Evolutionary conservation across 306 rosid genomes (phyloP).

Genomic region (Lathyrus tuberosus): DNA sequence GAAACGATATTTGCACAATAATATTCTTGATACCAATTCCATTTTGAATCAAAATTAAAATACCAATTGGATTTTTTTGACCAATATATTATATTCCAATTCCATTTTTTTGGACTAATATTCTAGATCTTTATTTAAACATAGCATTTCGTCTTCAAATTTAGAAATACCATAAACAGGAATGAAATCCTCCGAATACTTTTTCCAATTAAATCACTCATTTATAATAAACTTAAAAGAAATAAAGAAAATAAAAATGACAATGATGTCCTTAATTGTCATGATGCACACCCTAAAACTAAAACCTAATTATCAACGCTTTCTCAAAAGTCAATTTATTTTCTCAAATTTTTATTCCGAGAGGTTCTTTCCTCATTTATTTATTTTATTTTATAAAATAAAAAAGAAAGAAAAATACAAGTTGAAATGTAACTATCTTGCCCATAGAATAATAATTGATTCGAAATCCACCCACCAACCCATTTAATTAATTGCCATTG

Average conservation of each 20-base stretch:
- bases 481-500: slow-evolving; percentile 25
- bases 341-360: not conserved
- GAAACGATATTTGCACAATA: not conserved
- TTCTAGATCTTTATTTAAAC: not conserved
- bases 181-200: not conserved
- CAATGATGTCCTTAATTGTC: not conserved
- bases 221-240: not conserved
- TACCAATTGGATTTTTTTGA: not conserved
- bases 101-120: not conserved
- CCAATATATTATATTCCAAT: not conserved
- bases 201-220: too few relatives aligned
- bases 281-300: slow-evolving; percentile 26
- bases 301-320: not conserved
- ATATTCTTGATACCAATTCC: not conserved
- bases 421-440: slow-evolving; percentile 36
- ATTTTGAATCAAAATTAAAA: not conserved
- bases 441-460: slow-evolving; percentile 24
- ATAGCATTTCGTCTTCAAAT: not conserved
- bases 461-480: slow-evolving; percentile 37
- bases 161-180: not conserved
- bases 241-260: not conserved
- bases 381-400: not conserved
- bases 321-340: slow-evolving; percentile 31
- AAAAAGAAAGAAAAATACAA: slow-evolving; percentile 11
- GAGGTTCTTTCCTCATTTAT: not conserved